phyloP scores from a whole-genome alignment of 495 filamentous ascomycete species.

The Penicillium cinerascens region DNA sequence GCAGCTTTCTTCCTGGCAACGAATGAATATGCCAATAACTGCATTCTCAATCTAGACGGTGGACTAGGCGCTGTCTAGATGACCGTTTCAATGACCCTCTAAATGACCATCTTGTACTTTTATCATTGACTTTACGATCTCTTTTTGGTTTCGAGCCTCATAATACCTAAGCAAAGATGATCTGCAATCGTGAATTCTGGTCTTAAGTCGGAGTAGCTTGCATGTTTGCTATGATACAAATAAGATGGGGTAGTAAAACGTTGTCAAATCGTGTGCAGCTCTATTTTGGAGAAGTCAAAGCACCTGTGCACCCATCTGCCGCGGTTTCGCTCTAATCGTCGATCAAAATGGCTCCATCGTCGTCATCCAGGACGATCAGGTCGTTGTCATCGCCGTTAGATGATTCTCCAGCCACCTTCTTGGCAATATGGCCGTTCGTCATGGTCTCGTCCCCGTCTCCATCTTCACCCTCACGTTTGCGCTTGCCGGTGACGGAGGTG shows the following conservation, averaged over 20 bases:
- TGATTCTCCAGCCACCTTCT: slow-evolving; percentile 39
- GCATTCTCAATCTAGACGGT: slow-evolving; percentile 81
- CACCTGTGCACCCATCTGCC: background rate
- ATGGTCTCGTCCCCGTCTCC: slow-evolving; percentile 40
- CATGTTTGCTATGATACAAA: slow-evolving; percentile 22
- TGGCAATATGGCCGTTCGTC: slow-evolving; percentile 39
- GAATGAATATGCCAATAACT: slow-evolving; percentile 80
- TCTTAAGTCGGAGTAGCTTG: background rate
- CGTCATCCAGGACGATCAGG: slow-evolving; percentile 49
- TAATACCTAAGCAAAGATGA: background rate
- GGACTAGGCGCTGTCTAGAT: slow-evolving; percentile 64
- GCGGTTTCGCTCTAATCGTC: slow-evolving; percentile 45
- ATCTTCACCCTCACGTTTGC: slow-evolving; percentile 32
- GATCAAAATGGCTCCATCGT: slow-evolving; percentile 70
- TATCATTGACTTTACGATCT: background rate
- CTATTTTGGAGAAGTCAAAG: background rate
- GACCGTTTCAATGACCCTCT: slow-evolving; percentile 33
- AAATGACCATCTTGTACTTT: background rate
- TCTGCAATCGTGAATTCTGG: background rate
- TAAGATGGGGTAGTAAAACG: background rate
- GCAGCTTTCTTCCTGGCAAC: slow-evolving; percentile 73
- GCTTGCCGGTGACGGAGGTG: slow-evolving; percentile 27
- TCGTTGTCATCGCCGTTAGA: slow-evolving; percentile 33
- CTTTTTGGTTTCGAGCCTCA: background rate
- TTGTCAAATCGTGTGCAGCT: background rate